These are phyloP conservation scores for Taiwanofungus camphoratus DNA, from an alignment of 1,284 basidiomycete species.

Conservation along the genomic window DNA sequence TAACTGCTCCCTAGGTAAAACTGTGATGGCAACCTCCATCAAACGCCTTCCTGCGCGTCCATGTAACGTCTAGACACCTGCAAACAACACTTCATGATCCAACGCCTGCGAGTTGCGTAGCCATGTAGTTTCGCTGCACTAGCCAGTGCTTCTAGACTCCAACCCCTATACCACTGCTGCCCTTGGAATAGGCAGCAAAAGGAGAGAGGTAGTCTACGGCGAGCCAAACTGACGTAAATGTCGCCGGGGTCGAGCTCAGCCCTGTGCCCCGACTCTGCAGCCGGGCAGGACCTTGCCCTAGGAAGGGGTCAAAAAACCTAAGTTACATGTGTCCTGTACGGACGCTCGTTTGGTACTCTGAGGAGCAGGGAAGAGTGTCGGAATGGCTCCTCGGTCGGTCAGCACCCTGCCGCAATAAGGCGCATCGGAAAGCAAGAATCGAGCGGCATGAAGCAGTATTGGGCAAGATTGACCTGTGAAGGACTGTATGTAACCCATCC, in stretches of 20 bases:
- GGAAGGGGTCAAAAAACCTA: slow-evolving; percentile 37
- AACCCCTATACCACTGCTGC: slow-evolving; percentile 23
- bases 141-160: slow-evolving; percentile 41
- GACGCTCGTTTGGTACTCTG: slow-evolving; percentile 24
- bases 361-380: slow-evolving; percentile 9
- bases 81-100: slow-evolving; percentile 8
- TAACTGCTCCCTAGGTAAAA: slow-evolving; percentile 5
- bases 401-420: background rate
- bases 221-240: slow-evolving; percentile 38
- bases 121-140: slow-evolving; percentile 45
- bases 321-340: slow-evolving; percentile 32
- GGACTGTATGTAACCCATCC: slow-evolving; percentile 36
- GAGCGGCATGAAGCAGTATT: slow-evolving; percentile 29
- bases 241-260: slow-evolving; percentile 36
- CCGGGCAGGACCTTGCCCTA: slow-evolving; percentile 16
- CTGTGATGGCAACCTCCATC: slow-evolving; percentile 5
- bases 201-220: slow-evolving; percentile 36
- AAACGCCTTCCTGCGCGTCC: slow-evolving; percentile 21
- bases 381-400: background rate
- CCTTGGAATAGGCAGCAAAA: slow-evolving; percentile 21
- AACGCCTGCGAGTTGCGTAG: slow-evolving; percentile 28
- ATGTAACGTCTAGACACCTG: slow-evolving; percentile 14
- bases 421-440: slow-evolving; percentile 11
- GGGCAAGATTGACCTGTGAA: slow-evolving; percentile 25
- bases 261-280: slow-evolving; percentile 17